Conservation (phyloP, 805 yeast genomes). For the Lipomyces kockii region DNA sequence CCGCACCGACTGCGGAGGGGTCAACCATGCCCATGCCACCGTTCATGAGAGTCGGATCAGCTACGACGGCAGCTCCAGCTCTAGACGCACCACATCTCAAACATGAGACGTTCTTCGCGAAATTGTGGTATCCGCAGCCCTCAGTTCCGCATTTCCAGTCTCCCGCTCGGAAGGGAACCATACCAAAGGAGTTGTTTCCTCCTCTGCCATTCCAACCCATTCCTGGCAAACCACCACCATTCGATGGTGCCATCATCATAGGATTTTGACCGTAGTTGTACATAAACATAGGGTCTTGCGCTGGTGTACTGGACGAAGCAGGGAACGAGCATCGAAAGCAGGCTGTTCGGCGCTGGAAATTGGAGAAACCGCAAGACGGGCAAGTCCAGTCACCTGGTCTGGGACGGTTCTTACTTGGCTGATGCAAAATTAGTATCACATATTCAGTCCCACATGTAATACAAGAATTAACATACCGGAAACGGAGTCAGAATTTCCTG, state of each 20-base stretch:
- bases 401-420: slow-evolving; percentile 77
- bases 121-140: slow-evolving; percentile 83
- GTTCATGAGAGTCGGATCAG: slow-evolving; percentile 37
- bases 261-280: slow-evolving; percentile 38
- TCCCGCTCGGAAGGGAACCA: slow-evolving; percentile 95
- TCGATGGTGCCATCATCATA: slow-evolving; percentile 27
- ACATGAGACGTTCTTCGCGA: slow-evolving; percentile 87
- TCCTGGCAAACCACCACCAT: slow-evolving; percentile 26
- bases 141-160: slow-evolving; percentile 92
- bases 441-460: not conserved
- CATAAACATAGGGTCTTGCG: slow-evolving; percentile 62
- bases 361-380: slow-evolving; percentile 92
- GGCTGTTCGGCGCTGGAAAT: slow-evolving; percentile 90
- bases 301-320: slow-evolving; percentile 67
- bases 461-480: slow-evolving; percentile 50
- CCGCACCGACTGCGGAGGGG: slow-evolving; percentile 24
- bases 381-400: slow-evolving; percentile 99
- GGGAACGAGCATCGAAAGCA: slow-evolving; percentile 94
- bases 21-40: slow-evolving; percentile 36
- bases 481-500: slow-evolving; percentile 81
- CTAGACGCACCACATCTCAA: slow-evolving; percentile 86
- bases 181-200: slow-evolving; percentile 43
- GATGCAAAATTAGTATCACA: not conserved
- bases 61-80: slow-evolving; percentile 41
- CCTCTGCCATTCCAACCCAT: slow-evolving; percentile 37